These are phyloP conservation scores for Linnemannia schmuckeri DNA, from an alignment of 192 early-diverging fungal species.

Conservation along the genomic window DNA sequence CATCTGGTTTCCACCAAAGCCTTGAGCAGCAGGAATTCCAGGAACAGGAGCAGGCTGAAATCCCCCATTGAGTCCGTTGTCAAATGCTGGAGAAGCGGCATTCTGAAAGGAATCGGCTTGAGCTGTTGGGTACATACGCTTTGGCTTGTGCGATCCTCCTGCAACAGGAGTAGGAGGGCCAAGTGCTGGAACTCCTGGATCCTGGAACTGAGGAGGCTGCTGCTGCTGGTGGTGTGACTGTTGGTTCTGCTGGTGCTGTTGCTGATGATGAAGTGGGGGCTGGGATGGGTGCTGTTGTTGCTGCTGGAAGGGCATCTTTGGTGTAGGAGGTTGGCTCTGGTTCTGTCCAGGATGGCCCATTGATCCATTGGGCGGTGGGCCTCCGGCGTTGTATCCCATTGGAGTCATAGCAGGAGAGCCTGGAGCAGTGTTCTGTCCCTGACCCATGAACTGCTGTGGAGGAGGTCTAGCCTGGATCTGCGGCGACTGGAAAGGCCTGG, in stretches of 20 bases:
- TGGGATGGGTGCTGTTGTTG: neutral
- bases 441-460: conserved; percentile 5
- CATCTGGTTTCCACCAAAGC: neutral
- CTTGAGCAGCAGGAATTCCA: conserved; percentile 14
- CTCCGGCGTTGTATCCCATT: conserved; percentile 21
- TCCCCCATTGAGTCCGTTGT: conserved; percentile 23
- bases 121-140: conserved; percentile 63
- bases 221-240: conserved; percentile 5
- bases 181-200: conserved; percentile 16
- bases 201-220: conserved; percentile 8
- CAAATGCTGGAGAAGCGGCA: conserved; percentile 13
- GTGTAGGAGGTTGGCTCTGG: conserved; percentile 19
- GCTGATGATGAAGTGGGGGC: conserved; percentile 1
- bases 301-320: conserved; percentile 20
- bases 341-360: neutral
- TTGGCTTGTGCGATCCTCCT: conserved; percentile 44
- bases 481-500: conserved; percentile 17
- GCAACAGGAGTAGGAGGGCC: conserved; percentile 21
- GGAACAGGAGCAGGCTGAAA: conserved; percentile 29
- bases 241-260: conserved; percentile 12
- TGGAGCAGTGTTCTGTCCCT: conserved; percentile 7
- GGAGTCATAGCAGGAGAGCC: conserved; percentile 22
- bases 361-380: conserved; percentile 12
- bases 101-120: conserved; percentile 57
- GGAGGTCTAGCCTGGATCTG: conserved; percentile 23